Evolutionary conservation across 78 protist genomes (phyloP).

Genomic region (Speleostelium caveatum): DNA sequence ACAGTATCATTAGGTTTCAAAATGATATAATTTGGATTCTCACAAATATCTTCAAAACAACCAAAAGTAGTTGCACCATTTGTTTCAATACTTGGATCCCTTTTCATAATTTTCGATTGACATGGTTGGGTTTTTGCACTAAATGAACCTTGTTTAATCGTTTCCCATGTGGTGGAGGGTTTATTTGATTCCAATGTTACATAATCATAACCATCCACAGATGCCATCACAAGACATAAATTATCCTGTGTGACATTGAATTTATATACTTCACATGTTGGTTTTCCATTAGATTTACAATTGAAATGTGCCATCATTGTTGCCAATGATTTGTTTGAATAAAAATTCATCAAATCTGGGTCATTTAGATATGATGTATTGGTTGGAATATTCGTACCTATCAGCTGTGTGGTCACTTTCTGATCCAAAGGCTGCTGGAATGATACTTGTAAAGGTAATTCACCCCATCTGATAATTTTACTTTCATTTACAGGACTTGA

Average conservation of each 20-base stretch:
- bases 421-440: not conserved
- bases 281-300: not conserved
- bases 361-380: constrained; percentile 5
- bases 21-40: constrained; percentile 13
- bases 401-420: not conserved
- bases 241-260: not conserved
- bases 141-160: constrained; percentile 6
- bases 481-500: too few species aligned
- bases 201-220: constrained; percentile 3
- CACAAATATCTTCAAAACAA: constrained; percentile 13
- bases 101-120: too few species aligned
- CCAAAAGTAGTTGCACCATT: not conserved
- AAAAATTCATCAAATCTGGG: constrained; percentile 1
- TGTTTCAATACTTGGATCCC: not conserved
- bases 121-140: not conserved
- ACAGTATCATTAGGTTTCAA: constrained; percentile 9
- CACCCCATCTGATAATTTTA: too few species aligned
- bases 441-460: too few species aligned
- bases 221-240: not conserved
- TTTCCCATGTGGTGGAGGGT: not conserved
- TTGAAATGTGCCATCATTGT: constrained; percentile 12
- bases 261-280: not conserved
- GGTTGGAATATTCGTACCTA: constrained; percentile 1
- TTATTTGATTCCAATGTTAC: not conserved
- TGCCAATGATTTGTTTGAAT: not conserved